A percentile compares a stretch with the other conserved stretches of the same genome.
phyloP scores from a whole-genome alignment of 2,329 filamentous ascomycete genomes.

The Trichoderma polysporum region DNA sequence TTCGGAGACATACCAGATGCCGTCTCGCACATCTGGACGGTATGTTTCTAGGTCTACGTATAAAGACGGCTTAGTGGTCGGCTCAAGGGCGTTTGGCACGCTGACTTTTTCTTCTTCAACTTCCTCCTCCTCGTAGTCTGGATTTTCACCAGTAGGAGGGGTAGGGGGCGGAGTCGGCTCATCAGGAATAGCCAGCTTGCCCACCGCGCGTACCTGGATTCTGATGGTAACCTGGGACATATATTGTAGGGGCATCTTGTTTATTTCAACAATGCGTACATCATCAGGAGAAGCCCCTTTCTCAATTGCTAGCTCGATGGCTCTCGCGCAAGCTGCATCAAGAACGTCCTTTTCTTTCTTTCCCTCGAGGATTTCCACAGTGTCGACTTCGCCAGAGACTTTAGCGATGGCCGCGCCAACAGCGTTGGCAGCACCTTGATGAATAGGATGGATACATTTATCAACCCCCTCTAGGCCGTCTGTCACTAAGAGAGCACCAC shows the following conservation, averaged over 20 bases:
- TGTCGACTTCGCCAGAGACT: constrained; percentile 52
- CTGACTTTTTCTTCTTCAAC: constrained; percentile 30
- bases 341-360: constrained; percentile 40
- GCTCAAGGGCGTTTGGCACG: constrained; percentile 31
- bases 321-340: constrained; percentile 39
- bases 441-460: constrained; percentile 50
- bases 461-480: constrained; percentile 49
- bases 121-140: constrained; percentile 14
- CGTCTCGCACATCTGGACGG: constrained; percentile 32
- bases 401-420: constrained; percentile 60
- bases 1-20: constrained; percentile 39
- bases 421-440: constrained; percentile 58
- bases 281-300: constrained; percentile 34
- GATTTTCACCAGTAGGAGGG: constrained; percentile 14
- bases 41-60: constrained; percentile 34
- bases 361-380: constrained; percentile 47
- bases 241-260: constrained; percentile 42
- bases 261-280: constrained; percentile 47
- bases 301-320: constrained; percentile 32
- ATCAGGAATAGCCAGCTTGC: constrained; percentile 33
- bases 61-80: constrained; percentile 34
- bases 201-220: constrained; percentile 37
- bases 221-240: constrained; percentile 37
- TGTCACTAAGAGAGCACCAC: constrained; percentile 54
- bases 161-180: constrained; percentile 29